These are phyloP conservation scores for Neurospora sp. DNA, from an alignment of 495 filamentous ascomycete species.

Conservation along the genomic window DNA sequence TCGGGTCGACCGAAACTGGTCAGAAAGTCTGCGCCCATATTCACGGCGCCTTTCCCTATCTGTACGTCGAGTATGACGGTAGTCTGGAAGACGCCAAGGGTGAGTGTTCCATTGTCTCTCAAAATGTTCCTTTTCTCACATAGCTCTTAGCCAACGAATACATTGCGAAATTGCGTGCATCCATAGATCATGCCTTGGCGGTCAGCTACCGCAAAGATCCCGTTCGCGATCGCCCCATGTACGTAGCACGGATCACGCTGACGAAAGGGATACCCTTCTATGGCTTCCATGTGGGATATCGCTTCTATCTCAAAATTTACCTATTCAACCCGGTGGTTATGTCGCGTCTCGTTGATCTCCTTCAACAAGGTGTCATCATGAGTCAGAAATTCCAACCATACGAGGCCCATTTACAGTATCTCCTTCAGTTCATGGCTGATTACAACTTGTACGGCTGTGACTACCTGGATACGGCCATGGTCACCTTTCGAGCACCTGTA, in stretches of 20 bases:
- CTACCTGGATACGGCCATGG: constrained; percentile 54
- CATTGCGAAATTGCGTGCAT: constrained; percentile 60
- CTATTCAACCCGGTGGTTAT: constrained; percentile 75
- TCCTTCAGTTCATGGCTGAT: constrained; percentile 95
- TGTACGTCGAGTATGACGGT: constrained; percentile 81
- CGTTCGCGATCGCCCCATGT: constrained; percentile 54
- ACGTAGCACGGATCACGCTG: constrained; percentile 80
- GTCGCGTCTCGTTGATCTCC: constrained; percentile 70
- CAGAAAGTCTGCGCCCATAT: constrained; percentile 96
- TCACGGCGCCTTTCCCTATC: constrained; percentile 89
- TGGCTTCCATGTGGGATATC: constrained; percentile 87
- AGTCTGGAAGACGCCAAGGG: constrained; percentile 55
- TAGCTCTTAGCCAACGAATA: constrained; percentile 40
- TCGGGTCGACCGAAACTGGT: constrained; percentile 88
- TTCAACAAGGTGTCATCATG: constrained; percentile 80
- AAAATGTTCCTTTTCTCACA: not conserved
- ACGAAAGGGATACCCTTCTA: constrained; percentile 95
- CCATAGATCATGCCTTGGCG: constrained; percentile 78
- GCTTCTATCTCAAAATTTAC: constrained; percentile 88
- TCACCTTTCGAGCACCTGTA: constrained; percentile 64
- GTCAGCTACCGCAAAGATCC: constrained; percentile 69
- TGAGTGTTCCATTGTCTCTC: constrained; percentile 22
- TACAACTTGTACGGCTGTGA: constrained; percentile 93
- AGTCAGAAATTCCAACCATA: constrained; percentile 77
- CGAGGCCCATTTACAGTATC: constrained; percentile 83